Conservation (phyloP, 108 stramenopile species). For the Conticribra weissflogii region DNA sequence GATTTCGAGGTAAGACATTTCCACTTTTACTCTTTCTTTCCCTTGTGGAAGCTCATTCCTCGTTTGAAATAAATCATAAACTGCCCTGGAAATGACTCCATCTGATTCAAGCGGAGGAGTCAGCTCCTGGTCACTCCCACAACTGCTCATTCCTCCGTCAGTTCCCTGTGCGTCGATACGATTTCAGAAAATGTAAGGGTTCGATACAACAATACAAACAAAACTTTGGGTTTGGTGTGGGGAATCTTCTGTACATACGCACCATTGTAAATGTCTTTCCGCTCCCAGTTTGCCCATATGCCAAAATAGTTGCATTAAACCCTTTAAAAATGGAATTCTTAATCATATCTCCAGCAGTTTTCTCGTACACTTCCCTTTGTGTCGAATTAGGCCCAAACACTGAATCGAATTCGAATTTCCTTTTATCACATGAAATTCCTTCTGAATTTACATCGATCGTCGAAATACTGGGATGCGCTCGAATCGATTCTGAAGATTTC, state of each 20-base stretch:
- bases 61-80: conserved; percentile 55
- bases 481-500: conserved; percentile 28
- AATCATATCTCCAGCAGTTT: conserved; percentile 63
- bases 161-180: conserved; percentile 33
- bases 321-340: conserved; percentile 79
- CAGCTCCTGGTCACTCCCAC: background rate
- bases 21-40: conserved; percentile 43
- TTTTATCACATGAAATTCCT: background rate
- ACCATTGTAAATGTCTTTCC: conserved; percentile 63
- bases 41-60: conserved; percentile 12
- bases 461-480: conserved; percentile 3
- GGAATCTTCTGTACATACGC: conserved; percentile 65
- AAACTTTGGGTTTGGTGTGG: conserved; percentile 25
- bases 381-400: conserved; percentile 75
- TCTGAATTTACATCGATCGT: conserved; percentile 2
- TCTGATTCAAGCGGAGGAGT: conserved; percentile 26
- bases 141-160: conserved; percentile 12
- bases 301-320: conserved; percentile 98
- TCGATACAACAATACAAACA: background rate
- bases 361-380: conserved; percentile 89
- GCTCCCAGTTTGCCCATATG: conserved; percentile 97
- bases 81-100: conserved; percentile 66
- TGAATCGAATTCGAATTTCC: conserved; percentile 91
- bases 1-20: conserved; percentile 72
- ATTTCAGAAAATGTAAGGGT: background rate